A percentile compares a stretch with the other conserved stretches of the same genome.
Conservation (phyloP, 2,329 filamentous ascomycete species). For the Fusarium sp. region DNA sequence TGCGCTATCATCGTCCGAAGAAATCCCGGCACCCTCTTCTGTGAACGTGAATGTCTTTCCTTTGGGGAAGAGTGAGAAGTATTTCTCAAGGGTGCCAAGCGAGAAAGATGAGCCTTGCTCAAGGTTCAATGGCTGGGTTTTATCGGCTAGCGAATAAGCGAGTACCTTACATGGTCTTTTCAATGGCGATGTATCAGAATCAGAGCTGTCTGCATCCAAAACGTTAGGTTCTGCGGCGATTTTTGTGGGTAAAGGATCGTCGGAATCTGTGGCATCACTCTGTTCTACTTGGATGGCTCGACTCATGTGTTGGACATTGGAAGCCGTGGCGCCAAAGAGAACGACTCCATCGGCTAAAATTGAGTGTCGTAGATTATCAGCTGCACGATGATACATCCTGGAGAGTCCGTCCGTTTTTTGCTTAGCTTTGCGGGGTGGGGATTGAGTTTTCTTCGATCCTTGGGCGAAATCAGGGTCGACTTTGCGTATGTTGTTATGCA, state of each 20-base stretch:
- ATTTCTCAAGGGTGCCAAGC: conserved; percentile 50
- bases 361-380: conserved; percentile 50
- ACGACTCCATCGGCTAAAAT: conserved; percentile 53
- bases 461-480: conserved; percentile 16
- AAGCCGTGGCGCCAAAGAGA: conserved; percentile 50
- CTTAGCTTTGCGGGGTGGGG: conserved; percentile 8
- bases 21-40: conserved; percentile 47
- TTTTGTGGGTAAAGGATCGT: conserved; percentile 26
- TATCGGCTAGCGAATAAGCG: conserved; percentile 49
- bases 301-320: conserved; percentile 26
- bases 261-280: conserved; percentile 26
- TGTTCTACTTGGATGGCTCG: conserved; percentile 13
- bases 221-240: conserved; percentile 41
- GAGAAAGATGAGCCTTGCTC: conserved; percentile 50
- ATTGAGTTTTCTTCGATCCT: not conserved
- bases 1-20: conserved; percentile 53
- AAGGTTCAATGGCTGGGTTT: conserved; percentile 44
- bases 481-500: conserved; percentile 25
- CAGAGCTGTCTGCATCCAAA: conserved; percentile 48
- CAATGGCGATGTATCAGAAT: conserved; percentile 48
- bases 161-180: conserved; percentile 51
- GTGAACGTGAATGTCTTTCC: conserved; percentile 53
- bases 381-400: conserved; percentile 49
- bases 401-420: conserved; percentile 43
- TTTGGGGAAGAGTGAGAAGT: conserved; percentile 51